Base-by-base conservation (phyloP, 78 protist genomes). In the Dictyostelium intermedium region DNA sequence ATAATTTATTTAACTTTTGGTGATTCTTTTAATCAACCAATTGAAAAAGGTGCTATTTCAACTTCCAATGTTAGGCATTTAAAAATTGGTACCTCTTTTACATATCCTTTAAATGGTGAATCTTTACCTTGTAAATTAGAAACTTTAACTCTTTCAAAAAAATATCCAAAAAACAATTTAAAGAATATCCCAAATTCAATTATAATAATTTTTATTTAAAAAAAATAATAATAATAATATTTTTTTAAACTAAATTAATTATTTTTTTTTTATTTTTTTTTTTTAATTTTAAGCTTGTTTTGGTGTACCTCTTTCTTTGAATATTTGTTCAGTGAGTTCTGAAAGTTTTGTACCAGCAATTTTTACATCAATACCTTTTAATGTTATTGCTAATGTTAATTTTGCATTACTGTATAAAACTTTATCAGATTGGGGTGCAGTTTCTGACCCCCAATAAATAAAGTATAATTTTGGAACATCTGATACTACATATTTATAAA, bases 11-110 rank as follows among this genome's bases (percentile, higher is more conserved):
- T 79, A 10, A 45, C 16, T 9, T 81, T 30, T 50, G 85, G 85
- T 37, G 63, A 37, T 81, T 20, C 41, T 16, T 81, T 81, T 13
- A 81, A 81, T 32, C 72, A 50, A 50, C 84, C 84, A 80, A 27
- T 80, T 37, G 82, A 76, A n/a, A 76, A 76, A n/a, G 61, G 61
- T 76, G 4, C 82, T 18, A 37, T 76, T 8, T 25, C 50, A 76
- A 76, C 23, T 39, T 76, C 82, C 30, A 72, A 72, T 34, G 20
- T 72, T 5, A 27, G 2, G 0, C n/a, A 72, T 34, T 32, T 72
- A 32, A 34, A 30, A 72, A 4, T 72, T 72, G 37, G 41, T 72
- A 32, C 13, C 13, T 18, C 39, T 16, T 72, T 72, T 34, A 10
- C 16, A 27, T 72, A 34, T 18, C 79, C 43, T 16, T 72, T 72